These are phyloP conservation scores for Fistulifera pelliculosa DNA, from an alignment of 108 stramenopile species.

Conservation along the genomic window DNA sequence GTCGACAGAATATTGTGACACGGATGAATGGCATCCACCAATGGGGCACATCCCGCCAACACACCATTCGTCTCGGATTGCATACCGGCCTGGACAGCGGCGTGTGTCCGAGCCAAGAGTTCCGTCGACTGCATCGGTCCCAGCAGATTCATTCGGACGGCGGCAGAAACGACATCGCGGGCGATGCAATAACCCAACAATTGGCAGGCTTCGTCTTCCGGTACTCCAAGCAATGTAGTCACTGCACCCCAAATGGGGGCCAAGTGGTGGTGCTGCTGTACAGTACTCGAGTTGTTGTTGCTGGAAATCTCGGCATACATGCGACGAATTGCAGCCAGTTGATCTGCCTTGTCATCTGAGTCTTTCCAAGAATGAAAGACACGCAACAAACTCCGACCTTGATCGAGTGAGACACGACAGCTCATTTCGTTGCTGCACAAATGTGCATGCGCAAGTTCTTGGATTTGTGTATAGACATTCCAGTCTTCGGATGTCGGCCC, in stretches of 20 bases:
- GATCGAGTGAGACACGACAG: constrained; percentile 67
- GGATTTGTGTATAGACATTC: constrained; percentile 6
- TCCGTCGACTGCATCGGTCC: constrained; percentile 61
- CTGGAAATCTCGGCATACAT: background rate
- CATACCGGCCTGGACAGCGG: constrained; percentile 43
- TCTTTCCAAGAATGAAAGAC: constrained; percentile 44
- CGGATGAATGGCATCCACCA: constrained; percentile 67
- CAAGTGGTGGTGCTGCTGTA: constrained; percentile 24
- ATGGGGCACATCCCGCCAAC: constrained; percentile 31
- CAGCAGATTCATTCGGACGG: constrained; percentile 67
- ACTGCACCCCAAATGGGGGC: constrained; percentile 54
- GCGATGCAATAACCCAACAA: constrained; percentile 64
- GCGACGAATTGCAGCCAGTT: background rate
- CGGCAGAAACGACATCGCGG: constrained; percentile 72
- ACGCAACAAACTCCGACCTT: constrained; percentile 64
- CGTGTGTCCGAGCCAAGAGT: constrained; percentile 33
- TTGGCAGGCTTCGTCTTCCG: constrained; percentile 30
- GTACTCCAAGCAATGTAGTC: constrained; percentile 25
- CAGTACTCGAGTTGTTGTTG: background rate
- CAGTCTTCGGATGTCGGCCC: constrained; percentile 20
- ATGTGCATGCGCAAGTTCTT: constrained; percentile 22
- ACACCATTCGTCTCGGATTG: constrained; percentile 8
- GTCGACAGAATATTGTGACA: constrained; percentile 59
- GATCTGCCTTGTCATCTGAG: background rate
- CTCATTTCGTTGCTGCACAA: constrained; percentile 52